phyloP scores from a whole-genome alignment of 2,329 filamentous ascomycete genomes.

The Cyanodermella asteris region DNA sequence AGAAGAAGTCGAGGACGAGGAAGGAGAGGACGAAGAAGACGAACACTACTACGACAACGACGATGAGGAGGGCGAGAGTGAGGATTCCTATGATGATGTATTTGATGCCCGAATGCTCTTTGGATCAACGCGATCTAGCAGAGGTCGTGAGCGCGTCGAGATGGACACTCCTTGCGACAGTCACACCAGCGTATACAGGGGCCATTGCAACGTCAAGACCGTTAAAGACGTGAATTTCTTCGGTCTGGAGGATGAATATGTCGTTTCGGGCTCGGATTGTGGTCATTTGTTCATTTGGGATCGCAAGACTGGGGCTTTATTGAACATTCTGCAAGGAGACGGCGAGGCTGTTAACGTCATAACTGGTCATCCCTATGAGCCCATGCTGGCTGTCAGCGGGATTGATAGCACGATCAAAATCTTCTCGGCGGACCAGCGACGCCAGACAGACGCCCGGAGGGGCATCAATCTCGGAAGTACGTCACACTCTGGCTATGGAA shows the following conservation, averaged over 20 bases:
- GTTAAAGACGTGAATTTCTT: slow-evolving; percentile 52
- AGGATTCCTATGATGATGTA: slow-evolving; percentile 14
- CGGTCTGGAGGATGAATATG: slow-evolving; percentile 44
- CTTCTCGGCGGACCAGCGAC: slow-evolving; percentile 37
- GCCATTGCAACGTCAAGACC: slow-evolving; percentile 45
- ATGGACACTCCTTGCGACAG: slow-evolving; percentile 30
- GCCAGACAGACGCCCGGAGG: slow-evolving; percentile 32
- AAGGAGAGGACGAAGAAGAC: slow-evolving; percentile 13
- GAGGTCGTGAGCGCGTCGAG: slow-evolving; percentile 32
- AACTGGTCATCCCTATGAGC: slow-evolving; percentile 42
- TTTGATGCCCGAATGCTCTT: slow-evolving; percentile 26
- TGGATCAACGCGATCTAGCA: slow-evolving; percentile 22
- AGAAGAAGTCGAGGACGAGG: slow-evolving; percentile 13
- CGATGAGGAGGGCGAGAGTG: slow-evolving; percentile 11
- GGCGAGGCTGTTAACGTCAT: slow-evolving; percentile 49
- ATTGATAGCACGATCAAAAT: slow-evolving; percentile 50
- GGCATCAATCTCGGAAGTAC: slow-evolving; percentile 35
- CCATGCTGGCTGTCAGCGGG: slow-evolving; percentile 41
- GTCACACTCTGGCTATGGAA: slow-evolving; percentile 16
- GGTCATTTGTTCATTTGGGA: slow-evolving; percentile 51
- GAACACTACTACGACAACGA: slow-evolving; percentile 14
- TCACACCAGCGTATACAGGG: slow-evolving; percentile 35
- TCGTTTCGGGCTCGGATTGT: slow-evolving; percentile 44
- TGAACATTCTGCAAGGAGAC: slow-evolving; percentile 45
- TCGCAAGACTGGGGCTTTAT: slow-evolving; percentile 34